Evolutionary conservation across 2,329 filamentous ascomycete species (phyloP), one percentile per base, ranked within the genome.

Genomic region (Aplosporella prunicola): DNA sequence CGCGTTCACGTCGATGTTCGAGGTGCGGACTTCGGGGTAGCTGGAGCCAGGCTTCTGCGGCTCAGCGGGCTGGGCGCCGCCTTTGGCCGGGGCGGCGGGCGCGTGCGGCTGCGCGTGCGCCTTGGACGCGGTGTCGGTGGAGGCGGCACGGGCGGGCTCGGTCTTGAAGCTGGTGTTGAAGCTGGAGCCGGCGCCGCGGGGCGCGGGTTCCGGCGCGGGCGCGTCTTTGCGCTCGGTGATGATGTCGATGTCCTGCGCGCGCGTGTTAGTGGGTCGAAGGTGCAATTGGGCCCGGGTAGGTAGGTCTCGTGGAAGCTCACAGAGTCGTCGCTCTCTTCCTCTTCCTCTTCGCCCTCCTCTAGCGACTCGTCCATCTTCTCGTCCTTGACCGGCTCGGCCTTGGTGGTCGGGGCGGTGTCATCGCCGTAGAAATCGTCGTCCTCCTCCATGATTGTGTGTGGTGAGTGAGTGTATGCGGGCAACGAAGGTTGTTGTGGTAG

Each of bases 1-100:
- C 4, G 73, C 81, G 57, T 93, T 78, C 37, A 95, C 74, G 53
- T 96, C 84, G 45, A 96, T 74, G 32, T 77, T 88, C 9, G 87
- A 94, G 41, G 81, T 88, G 26, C 69, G 72, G 20, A 75, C 60
- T 25, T 72, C 81, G 66, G 59, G 86, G 66, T 57, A 91, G 66
- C 48, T 79, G 64, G 75, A 74, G 33, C 76, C 73, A 43, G 38
- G 32, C 32, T 40, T 40, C 13, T 38, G 26, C 20, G 20, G 40
- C 20, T 43, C 36, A 16, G 20, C 14, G 39, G 42, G 40, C 8
- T n/a, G n/a, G n/a, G 45, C 39, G 39, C 14, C 14, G 26, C 5
- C 14, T 32, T 17, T 22, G 36, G 33, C 14, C 30, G 42, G 25
- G 27, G 46, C 45, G 38, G 42, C 22, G 24, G 35, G 9, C 15